phyloP scores from a whole-genome alignment of 1,139 yeast genomes.

The Lodderomyces margitis region DNA sequence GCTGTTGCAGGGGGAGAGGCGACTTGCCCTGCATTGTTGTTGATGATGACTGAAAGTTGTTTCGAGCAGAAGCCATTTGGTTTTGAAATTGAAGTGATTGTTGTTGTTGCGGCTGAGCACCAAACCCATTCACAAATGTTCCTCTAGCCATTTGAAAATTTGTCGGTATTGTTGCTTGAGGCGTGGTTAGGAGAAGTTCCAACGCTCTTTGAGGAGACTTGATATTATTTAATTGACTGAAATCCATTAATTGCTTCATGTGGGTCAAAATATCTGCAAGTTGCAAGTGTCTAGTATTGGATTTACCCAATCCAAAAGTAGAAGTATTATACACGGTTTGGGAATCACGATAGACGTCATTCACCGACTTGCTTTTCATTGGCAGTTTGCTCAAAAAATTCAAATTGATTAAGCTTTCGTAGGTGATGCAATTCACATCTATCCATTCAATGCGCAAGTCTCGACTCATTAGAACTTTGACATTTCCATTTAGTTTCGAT shows the following conservation, averaged over 20 bases:
- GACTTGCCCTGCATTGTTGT: slow-evolving; percentile 7
- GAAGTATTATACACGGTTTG: slow-evolving; percentile 25
- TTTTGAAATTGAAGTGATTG: slow-evolving; percentile 10
- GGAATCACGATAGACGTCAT: slow-evolving; percentile 22
- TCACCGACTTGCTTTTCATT: slow-evolving; percentile 23
- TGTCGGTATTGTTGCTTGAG: slow-evolving; percentile 18
- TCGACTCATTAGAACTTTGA: slow-evolving; percentile 60
- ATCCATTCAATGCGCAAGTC: slow-evolving; percentile 69
- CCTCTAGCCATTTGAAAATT: slow-evolving; percentile 16
- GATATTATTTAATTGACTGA: slow-evolving; percentile 42
- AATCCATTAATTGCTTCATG: slow-evolving; percentile 62
- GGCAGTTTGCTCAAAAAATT: neutral
- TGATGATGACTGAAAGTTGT: slow-evolving; percentile 8
- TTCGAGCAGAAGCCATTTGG: slow-evolving; percentile 3
- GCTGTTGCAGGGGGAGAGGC: neutral
- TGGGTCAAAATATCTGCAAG: slow-evolving; percentile 75
- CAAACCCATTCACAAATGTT: slow-evolving; percentile 5
- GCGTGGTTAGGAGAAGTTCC: slow-evolving; percentile 42
- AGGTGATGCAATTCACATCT: slow-evolving; percentile 50
- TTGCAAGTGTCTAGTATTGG: slow-evolving; percentile 67
- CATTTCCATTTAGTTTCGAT: slow-evolving; percentile 57
- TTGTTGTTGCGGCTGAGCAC: slow-evolving; percentile 6
- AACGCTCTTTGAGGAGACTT: slow-evolving; percentile 60
- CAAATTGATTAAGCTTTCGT: slow-evolving; percentile 19
- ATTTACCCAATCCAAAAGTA: slow-evolving; percentile 61